Conservation (phyloP, 169 alveolate genomes). For the Plasmodium inui region DNA sequence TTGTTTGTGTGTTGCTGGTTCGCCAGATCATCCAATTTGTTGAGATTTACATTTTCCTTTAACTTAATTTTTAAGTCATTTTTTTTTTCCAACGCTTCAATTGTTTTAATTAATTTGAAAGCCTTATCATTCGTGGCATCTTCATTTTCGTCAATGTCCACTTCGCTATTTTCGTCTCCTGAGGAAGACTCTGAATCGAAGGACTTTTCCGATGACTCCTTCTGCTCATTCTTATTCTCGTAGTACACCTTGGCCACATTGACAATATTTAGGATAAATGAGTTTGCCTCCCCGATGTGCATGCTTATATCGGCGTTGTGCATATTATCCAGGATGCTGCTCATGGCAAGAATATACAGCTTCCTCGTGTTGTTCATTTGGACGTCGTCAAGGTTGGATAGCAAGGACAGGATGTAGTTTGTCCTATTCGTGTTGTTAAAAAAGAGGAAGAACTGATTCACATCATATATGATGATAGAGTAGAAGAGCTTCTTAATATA, state of each 20-base stretch:
- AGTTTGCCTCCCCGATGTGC: constrained; percentile 40
- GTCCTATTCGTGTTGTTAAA: constrained; percentile 53
- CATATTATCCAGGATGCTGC: constrained; percentile 47
- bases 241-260: constrained; percentile 41
- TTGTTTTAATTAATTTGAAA: constrained; percentile 63
- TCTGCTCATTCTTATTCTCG: constrained; percentile 22
- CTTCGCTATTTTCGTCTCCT: constrained; percentile 63
- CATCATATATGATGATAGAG: constrained; percentile 45
- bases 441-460: constrained; percentile 33
- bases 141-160: constrained; percentile 70
- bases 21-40: constrained; percentile 2
- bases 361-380: constrained; percentile 45
- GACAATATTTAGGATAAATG: constrained; percentile 28
- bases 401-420: constrained; percentile 8
- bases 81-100: constrained; percentile 72
- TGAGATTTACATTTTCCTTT: constrained; percentile 34
- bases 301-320: constrained; percentile 22
- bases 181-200: constrained; percentile 57
- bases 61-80: constrained; percentile 53
- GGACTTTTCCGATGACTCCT: constrained; percentile 41
- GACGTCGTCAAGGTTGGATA: constrained; percentile 26
- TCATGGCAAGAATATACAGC: constrained; percentile 59
- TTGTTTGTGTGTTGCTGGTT: not conserved
- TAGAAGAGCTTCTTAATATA: constrained; percentile 42
- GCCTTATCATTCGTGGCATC: constrained; percentile 74